Percentiles rank a stretch among this genome's conserved stretches.
These are phyloP conservation scores for Xylariaceae sp. DNA, from an alignment of 2,329 filamentous ascomycete species.

Conservation along the genomic window DNA sequence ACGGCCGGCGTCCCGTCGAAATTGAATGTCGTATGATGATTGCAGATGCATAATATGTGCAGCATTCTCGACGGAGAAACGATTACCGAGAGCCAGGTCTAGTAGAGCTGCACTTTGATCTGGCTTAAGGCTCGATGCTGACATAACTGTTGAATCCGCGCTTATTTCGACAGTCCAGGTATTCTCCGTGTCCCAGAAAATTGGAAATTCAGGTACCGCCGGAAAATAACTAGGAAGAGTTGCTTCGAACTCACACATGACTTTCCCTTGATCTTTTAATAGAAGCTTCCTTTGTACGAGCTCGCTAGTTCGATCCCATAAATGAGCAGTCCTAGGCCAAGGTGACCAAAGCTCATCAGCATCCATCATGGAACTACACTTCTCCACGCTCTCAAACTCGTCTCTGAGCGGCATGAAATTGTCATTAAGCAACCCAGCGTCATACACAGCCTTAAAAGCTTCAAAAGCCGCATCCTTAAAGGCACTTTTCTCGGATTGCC, in stretches of 20 bases:
- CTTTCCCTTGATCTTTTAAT: conserved; percentile 32
- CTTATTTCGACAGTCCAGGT: conserved; percentile 37
- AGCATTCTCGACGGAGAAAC: conserved; percentile 37
- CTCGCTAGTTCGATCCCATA: conserved; percentile 38
- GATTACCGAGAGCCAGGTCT: conserved; percentile 45
- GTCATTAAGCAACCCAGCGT: conserved; percentile 70
- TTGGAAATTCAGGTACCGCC: conserved; percentile 30
- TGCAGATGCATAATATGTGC: conserved; percentile 43
- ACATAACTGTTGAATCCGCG: conserved; percentile 7
- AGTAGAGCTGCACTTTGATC: conserved; percentile 48
- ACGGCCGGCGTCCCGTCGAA: conserved; percentile 20
- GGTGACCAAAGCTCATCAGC: conserved; percentile 42
- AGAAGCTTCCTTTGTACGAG: conserved; percentile 31
- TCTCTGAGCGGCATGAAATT: conserved; percentile 64
- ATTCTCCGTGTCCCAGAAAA: conserved; percentile 38
- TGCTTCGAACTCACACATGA: conserved; percentile 39
- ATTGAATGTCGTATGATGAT: conserved; percentile 20
- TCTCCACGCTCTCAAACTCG: conserved; percentile 37
- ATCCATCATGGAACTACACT: conserved; percentile 32
- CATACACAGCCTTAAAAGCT: conserved; percentile 67
- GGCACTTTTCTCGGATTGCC: conserved; percentile 68
- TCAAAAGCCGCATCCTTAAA: conserved; percentile 79
- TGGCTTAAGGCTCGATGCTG: conserved; percentile 8
- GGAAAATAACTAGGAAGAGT: conserved; percentile 42
- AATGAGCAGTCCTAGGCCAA: conserved; percentile 41